Evolutionary conservation across 2,329 filamentous ascomycete genomes (phyloP).

Genomic region (Dactylellina haptotyla): DNA sequence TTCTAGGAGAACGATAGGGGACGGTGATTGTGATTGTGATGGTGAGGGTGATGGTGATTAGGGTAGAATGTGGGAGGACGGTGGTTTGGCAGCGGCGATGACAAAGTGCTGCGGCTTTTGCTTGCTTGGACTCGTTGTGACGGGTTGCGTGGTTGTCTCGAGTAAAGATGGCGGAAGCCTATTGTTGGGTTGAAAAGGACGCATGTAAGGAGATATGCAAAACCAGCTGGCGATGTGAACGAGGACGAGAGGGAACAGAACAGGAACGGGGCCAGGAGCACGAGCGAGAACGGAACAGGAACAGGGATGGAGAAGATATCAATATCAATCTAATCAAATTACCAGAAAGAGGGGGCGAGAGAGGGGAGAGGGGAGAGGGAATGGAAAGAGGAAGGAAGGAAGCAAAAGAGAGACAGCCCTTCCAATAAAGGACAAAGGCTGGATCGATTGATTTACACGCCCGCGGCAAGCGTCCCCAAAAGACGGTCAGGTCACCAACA

Average conservation of each 20-base stretch:
- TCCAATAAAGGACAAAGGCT: too few relatives aligned
- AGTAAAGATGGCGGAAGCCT: conserved; percentile 3
- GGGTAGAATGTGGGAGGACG: background rate
- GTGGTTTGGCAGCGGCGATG: conserved; percentile 1
- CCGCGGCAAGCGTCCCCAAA: conserved; percentile 16
- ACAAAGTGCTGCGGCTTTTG: background rate
- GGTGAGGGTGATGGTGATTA: background rate
- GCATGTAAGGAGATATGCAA: conserved; percentile 44
- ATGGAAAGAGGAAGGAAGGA: background rate
- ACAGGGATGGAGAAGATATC: background rate
- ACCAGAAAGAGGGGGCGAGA: conserved; percentile 13
- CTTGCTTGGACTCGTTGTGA: background rate
- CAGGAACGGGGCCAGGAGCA: too few relatives aligned
- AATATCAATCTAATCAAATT: background rate
- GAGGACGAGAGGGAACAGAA: too few relatives aligned
- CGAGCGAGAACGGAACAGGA: too few relatives aligned
- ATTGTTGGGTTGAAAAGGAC: conserved; percentile 29
- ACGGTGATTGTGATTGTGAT: conserved; percentile 1
- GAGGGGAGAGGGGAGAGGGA: background rate
- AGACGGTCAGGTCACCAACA: too few relatives aligned
- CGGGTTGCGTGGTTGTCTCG: conserved; percentile 5
- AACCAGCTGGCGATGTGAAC: conserved; percentile 37
- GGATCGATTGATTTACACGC: too few relatives aligned
- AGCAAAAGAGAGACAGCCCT: background rate
- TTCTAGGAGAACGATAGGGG: conserved; percentile 8